These are phyloP conservation scores for Pichia sorboxylosa DNA, from an alignment of 1,139 yeast species.

Conservation along the genomic window DNA sequence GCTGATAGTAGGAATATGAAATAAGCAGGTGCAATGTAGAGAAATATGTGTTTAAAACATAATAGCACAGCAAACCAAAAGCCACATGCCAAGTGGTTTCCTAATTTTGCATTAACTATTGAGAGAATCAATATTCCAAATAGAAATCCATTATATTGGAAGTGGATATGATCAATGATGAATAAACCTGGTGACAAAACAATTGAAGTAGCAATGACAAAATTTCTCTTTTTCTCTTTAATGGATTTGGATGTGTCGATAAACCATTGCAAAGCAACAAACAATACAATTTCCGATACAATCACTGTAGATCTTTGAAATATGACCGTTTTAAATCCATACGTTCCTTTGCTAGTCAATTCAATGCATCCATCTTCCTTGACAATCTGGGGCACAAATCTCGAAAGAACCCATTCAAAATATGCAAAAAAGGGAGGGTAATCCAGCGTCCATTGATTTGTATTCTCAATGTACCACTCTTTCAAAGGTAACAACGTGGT, in stretches of 20 bases:
- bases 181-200: conserved; percentile 82
- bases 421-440: conserved; percentile 97
- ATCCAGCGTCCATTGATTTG: conserved; percentile 92
- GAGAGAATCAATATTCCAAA: conserved; percentile 73
- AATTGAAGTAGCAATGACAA: conserved; percentile 73
- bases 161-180: conserved; percentile 85
- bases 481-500: conserved; percentile 66
- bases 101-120: conserved; percentile 55
- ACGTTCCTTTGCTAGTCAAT: conserved; percentile 49
- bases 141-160: conserved; percentile 89
- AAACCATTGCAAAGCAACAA: conserved; percentile 60
- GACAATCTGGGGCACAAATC: conserved; percentile 55
- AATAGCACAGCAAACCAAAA: conserved; percentile 62
- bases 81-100: conserved; percentile 53
- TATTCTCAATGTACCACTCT: conserved; percentile 75
- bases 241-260: conserved; percentile 37
- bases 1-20: conserved; percentile 66
- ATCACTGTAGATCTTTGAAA: conserved; percentile 81
- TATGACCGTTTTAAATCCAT: conserved; percentile 66
- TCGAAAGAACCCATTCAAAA: conserved; percentile 73
- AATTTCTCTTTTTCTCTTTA: conserved; percentile 37
- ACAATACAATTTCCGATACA: conserved; percentile 60
- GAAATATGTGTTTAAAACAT: conserved; percentile 88
- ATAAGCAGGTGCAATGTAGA: conserved; percentile 91
- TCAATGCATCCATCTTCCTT: conserved; percentile 68